Evolutionary conservation across 305 asterid species (phyloP).

Genomic region (Fraxinus floribunda): DNA sequence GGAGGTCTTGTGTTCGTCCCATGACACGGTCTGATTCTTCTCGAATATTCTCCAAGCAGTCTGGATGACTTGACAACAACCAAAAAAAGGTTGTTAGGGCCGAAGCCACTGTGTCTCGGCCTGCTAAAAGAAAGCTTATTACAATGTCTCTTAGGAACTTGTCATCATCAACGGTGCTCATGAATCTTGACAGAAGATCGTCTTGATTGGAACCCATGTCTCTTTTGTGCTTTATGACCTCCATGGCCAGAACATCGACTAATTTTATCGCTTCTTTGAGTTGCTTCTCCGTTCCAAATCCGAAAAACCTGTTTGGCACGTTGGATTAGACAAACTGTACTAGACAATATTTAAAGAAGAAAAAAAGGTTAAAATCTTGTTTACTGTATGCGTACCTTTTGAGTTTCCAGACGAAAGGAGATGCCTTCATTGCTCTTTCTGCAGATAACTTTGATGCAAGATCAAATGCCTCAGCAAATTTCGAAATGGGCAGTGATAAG

Average conservation of each 20-base stretch:
- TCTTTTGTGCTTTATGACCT: slow-evolving; percentile 31
- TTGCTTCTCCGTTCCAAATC: slow-evolving; percentile 35
- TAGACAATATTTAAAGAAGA: not conserved
- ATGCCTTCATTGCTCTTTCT: slow-evolving; percentile 30
- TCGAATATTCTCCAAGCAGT: not conserved
- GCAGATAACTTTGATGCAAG: slow-evolving; percentile 35
- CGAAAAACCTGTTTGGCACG: slow-evolving; percentile 11
- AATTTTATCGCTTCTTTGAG: slow-evolving; percentile 32
- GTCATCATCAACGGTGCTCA: slow-evolving; percentile 19
- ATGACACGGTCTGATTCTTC: slow-evolving; percentile 5
- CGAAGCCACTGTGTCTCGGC: slow-evolving; percentile 32
- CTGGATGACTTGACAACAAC: slow-evolving; percentile 20
- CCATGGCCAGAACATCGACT: slow-evolving; percentile 27
- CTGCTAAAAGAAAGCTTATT: slow-evolving; percentile 34
- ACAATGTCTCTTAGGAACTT: slow-evolving; percentile 28
- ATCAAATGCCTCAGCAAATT: slow-evolving; percentile 34
- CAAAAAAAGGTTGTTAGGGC: slow-evolving; percentile 35
- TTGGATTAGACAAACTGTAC: not conserved
- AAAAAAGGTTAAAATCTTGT: not conserved
- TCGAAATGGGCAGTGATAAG: slow-evolving; percentile 20
- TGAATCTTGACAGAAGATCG: slow-evolving; percentile 32
- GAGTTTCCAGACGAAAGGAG: slow-evolving; percentile 34
- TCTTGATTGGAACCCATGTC: not conserved
- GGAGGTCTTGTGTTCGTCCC: not conserved
- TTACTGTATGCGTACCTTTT: not conserved